Evolutionary conservation across 768 basidiomycete species (phyloP), one percentile per base, ranked within the genome.

Genomic region (Pleurotus sapidus): DNA sequence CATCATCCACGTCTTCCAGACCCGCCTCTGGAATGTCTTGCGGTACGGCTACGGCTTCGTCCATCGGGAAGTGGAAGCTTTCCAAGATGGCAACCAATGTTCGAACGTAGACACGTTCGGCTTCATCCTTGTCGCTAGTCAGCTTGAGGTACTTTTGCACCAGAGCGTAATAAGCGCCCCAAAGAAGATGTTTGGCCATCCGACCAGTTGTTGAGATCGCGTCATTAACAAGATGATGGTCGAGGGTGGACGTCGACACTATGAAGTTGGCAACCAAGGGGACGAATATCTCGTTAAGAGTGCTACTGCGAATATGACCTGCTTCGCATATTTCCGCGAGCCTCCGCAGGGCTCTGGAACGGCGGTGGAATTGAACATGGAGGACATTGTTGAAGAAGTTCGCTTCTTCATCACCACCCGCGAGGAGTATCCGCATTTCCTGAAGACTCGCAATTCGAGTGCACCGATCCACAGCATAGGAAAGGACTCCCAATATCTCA

Each of bases 341-440:
- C n/a, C 93, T 80, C 12, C 91, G 83, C 25, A 97, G 77, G 2
- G 96, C 95, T 58, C 96, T 76, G 1, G 87, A 86, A 20, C 96
- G 86, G 60, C 95, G 85, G 69, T 98, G 95, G 2, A 89, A 74
- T 71, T 99, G 97, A 45, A 98, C 84, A 67, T 99, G 97, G 54
- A 89, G 84, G 48, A 98, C 85, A 70, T 99, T 99, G 77, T 88
- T 88, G 82, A 99, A 98, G 75, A 98, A 95, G 67, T 89, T 95
- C 30, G 93, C 94, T 70, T 99, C 96, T 49, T 91, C 88, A 66
- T 98, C 95, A 1, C 93, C 95, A 15, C 79, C 84, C 6, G 91
- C 92, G 30, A 98, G 79, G 5, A 98, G 72, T 9, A 86, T 79
- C 20, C 75, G 83, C 85, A 98, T 87, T 66, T 98, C 95, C 49